phyloP scores from a whole-genome alignment of 805 yeast genomes.

The Candida nemodendra region DNA sequence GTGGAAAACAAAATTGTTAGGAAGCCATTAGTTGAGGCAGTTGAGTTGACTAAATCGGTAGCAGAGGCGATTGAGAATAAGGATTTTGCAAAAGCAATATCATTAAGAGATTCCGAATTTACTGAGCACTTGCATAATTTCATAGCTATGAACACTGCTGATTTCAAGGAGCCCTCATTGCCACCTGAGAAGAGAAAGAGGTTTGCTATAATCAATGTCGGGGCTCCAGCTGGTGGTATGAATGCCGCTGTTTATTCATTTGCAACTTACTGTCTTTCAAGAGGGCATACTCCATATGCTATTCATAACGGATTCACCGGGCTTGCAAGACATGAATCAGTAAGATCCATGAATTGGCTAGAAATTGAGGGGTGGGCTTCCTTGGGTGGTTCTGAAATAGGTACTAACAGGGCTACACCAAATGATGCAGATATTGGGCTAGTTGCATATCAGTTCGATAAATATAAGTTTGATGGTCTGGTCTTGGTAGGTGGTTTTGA shows the following conservation, averaged over 20 bases:
- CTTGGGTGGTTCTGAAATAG: slow-evolving; percentile 77
- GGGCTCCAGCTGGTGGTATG: slow-evolving; percentile 80
- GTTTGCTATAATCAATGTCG: slow-evolving; percentile 71
- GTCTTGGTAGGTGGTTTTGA: slow-evolving; percentile 81
- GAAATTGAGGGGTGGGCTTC: slow-evolving; percentile 73
- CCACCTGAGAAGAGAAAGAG: slow-evolving; percentile 53
- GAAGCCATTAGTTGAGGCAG: slow-evolving; percentile 71
- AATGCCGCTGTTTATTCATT: slow-evolving; percentile 76
- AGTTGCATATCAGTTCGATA: slow-evolving; percentile 70
- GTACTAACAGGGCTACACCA: slow-evolving; percentile 75
- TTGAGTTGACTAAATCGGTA: slow-evolving; percentile 64
- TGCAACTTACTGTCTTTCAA: slow-evolving; percentile 71
- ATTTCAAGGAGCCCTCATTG: slow-evolving; percentile 60
- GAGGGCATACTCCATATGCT: slow-evolving; percentile 71
- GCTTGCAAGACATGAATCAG: slow-evolving; percentile 58
- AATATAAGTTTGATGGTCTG: slow-evolving; percentile 67
- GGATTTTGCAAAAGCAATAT: slow-evolving; percentile 69
- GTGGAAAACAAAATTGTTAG: slow-evolving; percentile 69
- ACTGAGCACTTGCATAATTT: slow-evolving; percentile 62
- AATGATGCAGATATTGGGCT: slow-evolving; percentile 63
- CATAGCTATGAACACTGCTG: slow-evolving; percentile 65
- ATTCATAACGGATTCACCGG: slow-evolving; percentile 77
- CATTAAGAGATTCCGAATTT: slow-evolving; percentile 68
- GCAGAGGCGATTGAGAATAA: slow-evolving; percentile 65
- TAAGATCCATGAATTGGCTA: slow-evolving; percentile 61